Conservation (phyloP, 352 stramenopile genomes). For the Phytophthora europaea region DNA sequence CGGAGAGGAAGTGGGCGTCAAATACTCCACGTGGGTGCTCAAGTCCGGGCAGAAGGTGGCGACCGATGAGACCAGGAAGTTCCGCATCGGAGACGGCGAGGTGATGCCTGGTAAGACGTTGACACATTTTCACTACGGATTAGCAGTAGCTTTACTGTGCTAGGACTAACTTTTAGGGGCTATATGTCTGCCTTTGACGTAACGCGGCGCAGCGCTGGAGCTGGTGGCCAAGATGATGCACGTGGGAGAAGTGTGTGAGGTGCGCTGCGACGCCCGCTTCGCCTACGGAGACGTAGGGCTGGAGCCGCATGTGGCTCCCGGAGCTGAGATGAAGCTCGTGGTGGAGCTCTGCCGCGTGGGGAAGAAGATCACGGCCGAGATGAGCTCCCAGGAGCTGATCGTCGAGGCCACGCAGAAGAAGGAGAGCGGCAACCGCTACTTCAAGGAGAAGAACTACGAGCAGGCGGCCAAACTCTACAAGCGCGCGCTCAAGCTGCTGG, state of each 20-base stretch:
- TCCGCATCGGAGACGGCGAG: conserved; percentile 86
- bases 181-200: background rate
- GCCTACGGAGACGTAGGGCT: conserved; percentile 78
- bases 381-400: conserved; percentile 80
- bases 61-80: conserved; percentile 66
- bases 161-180: background rate
- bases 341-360: conserved; percentile 72
- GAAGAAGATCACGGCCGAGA: conserved; percentile 76
- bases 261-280: conserved; percentile 80
- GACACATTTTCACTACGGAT: background rate
- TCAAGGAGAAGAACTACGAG: conserved; percentile 85
- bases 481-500: conserved; percentile 82
- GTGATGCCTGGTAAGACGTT: conserved; percentile 71
- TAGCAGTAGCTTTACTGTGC: background rate
- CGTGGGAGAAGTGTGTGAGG: conserved; percentile 75
- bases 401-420: conserved; percentile 86
- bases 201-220: conserved; percentile 58
- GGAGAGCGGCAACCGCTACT: conserved; percentile 85
- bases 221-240: conserved; percentile 84
- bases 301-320: conserved; percentile 56
- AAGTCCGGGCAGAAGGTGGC: conserved; percentile 52
- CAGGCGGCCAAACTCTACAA: conserved; percentile 89
- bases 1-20: conserved; percentile 81
- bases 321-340: conserved; percentile 62
- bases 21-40: conserved; percentile 69